Evolutionary conservation across 805 yeast genomes (phyloP), one percentile per base, ranked within the genome.

Genomic region (Clavispora vitiphila): DNA sequence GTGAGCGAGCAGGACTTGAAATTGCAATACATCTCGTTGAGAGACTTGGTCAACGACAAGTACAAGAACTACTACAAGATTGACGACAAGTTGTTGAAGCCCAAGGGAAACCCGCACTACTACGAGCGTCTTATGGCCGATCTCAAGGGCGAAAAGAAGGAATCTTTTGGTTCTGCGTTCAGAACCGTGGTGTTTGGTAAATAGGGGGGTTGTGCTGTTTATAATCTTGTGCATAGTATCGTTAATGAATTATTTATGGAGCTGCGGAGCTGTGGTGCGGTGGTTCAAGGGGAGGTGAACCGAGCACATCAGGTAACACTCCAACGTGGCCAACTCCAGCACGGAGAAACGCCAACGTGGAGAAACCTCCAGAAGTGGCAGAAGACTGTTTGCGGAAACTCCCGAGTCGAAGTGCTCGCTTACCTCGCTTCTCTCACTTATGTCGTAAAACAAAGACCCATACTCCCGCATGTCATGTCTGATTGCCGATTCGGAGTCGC

Each of bases 101-200:
- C 97, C n/a, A 81, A 82, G 54, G 96, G 96, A 2, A 86, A 87
- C 61, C 88, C 95, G 2, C 61, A 72, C 36, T 89, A 89, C 57
- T 89, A 89, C 56, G 76, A 72, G 31, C 74, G 93, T 55, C 70
- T 89, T 40, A 50, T 83, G 62, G 71, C 74, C 21, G 95, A 87
- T 58, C 74, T 89, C 32, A 70, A 74, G 44, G 90, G 91, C 19
- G 81, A 81, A 54, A 74, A 76, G 55, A 81, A 77, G 60, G 95
- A 86, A 62, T 74, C 77, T 12, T 61, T 83, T 39, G 59, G 76
- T 40, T 65, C 78, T 30, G 95, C 93, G 16, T 55, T 85, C 59
- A 79, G 81, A 61, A 84, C 90, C 15, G 86, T 88, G 23, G 57
- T 85, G 29, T 79, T 84, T 51, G 96, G 96, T 39, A 82, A 77